Evolutionary conservation across 768 basidiomycete species (phyloP).

Genomic region (Hygrocybe punicea): DNA sequence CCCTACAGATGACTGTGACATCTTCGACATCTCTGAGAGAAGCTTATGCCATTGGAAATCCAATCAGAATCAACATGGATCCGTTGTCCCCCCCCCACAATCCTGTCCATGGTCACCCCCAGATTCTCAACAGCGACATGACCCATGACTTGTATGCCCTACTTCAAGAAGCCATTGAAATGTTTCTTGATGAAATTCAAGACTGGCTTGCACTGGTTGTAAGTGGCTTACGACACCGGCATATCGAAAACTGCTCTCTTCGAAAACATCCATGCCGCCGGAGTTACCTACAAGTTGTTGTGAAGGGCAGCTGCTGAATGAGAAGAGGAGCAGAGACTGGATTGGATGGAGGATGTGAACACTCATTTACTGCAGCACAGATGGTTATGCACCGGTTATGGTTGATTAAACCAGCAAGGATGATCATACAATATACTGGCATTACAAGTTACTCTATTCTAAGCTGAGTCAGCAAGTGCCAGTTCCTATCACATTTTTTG

Average conservation of each 20-base stretch:
- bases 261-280: slow-evolving; percentile 13
- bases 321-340: too few relatives aligned
- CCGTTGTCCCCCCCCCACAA: not conserved
- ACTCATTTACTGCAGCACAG: slow-evolving; percentile 13
- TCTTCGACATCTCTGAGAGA: slow-evolving; percentile 5
- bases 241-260: slow-evolving; percentile 17
- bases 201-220: slow-evolving; percentile 23
- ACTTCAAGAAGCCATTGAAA: slow-evolving; percentile 12
- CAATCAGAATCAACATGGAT: not conserved
- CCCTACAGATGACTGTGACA: not conserved
- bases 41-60: not conserved
- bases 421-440: slow-evolving; percentile 6
- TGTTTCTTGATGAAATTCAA: slow-evolving; percentile 23
- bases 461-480: too few relatives aligned
- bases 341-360: not conserved
- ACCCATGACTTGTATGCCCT: slow-evolving; percentile 9
- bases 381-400: too few relatives aligned
- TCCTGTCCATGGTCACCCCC: slow-evolving; percentile 4
- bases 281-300: slow-evolving; percentile 14
- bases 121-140: slow-evolving; percentile 5
- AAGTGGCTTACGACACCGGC: slow-evolving; percentile 13
- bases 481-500: too few relatives aligned
- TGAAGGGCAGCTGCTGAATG: slow-evolving; percentile 10
- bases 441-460: too few relatives aligned
- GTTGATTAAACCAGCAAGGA: slow-evolving; percentile 34